Evolutionary conservation across 2,329 filamentous ascomycete species (phyloP).

Genomic region (Nemania serpens): DNA sequence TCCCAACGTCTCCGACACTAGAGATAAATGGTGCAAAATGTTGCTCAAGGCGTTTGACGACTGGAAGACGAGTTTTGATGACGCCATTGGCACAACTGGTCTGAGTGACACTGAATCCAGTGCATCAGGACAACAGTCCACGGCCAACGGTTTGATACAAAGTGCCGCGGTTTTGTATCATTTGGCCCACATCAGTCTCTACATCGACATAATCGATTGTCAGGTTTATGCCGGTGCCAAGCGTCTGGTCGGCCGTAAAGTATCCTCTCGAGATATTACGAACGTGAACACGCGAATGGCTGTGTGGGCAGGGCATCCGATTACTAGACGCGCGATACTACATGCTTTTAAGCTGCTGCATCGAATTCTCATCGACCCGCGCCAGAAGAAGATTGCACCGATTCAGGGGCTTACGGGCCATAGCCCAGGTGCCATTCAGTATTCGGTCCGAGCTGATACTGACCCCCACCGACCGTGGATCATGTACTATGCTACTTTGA

Average conservation of each 20-base stretch:
- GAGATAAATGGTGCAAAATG: conserved; percentile 79
- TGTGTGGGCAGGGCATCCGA: conserved; percentile 74
- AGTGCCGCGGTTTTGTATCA: conserved; percentile 82
- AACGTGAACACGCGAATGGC: conserved; percentile 77
- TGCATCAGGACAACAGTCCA: conserved; percentile 55
- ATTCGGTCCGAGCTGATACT: conserved; percentile 77
- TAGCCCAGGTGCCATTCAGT: conserved; percentile 53
- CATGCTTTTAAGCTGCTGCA: conserved; percentile 83
- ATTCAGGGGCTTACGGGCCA: conserved; percentile 33
- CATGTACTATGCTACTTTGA: conserved; percentile 82
- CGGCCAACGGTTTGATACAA: conserved; percentile 68
- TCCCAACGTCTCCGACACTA: conserved; percentile 60
- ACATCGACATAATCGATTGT: conserved; percentile 86
- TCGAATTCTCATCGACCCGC: conserved; percentile 69
- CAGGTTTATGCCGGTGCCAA: conserved; percentile 85
- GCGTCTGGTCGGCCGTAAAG: conserved; percentile 75
- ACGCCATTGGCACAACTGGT: conserved; percentile 57
- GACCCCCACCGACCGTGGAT: conserved; percentile 89
- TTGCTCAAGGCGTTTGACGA: conserved; percentile 81
- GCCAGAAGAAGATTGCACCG: conserved; percentile 37
- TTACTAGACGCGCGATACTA: conserved; percentile 80
- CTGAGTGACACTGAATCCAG: conserved; percentile 44
- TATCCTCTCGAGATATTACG: conserved; percentile 75
- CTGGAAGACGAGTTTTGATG: conserved; percentile 86
- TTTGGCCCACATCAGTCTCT: conserved; percentile 85